Percentiles rank a stretch among this genome's conserved stretches.
Conservation (phyloP, 2,329 filamentous ascomycete species). For the Fusarium guadeloupense region DNA sequence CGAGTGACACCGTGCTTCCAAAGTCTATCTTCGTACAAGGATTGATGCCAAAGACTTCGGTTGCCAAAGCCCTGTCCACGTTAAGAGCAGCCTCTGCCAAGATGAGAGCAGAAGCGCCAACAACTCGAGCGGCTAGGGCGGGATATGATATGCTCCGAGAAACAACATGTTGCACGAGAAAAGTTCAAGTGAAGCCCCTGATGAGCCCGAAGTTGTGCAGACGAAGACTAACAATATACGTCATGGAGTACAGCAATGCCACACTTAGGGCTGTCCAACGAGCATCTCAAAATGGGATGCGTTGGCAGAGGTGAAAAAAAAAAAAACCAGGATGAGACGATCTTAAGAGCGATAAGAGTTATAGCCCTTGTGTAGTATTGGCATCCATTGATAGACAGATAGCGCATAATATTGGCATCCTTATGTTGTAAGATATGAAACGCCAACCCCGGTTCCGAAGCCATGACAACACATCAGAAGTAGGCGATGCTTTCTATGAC, state of each 20-base stretch:
- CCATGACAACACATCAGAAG: conserved; percentile 36
- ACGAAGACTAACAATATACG: conserved; percentile 1
- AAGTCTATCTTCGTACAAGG: conserved; percentile 23
- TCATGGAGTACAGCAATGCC: conserved; percentile 8
- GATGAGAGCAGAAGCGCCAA: not conserved
- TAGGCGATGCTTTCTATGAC: conserved; percentile 9
- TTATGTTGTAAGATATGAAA: conserved; percentile 21
- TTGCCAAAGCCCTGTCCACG: not conserved
- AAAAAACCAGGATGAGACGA: conserved; percentile 22
- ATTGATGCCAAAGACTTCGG: conserved; percentile 28
- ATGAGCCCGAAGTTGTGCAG: conserved; percentile 21
- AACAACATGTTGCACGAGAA: conserved; percentile 8
- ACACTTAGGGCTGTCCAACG: conserved; percentile 24
- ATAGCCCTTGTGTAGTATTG: conserved; percentile 8
- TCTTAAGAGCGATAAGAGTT: conserved; percentile 13
- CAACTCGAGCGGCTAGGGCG: conserved; percentile 6
- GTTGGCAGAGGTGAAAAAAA: conserved; percentile 20
- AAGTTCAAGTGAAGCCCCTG: not conserved
- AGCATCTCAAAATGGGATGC: conserved; percentile 4
- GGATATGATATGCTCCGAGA: conserved; percentile 4
- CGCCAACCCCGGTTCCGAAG: conserved; percentile 28
- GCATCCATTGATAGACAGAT: not conserved
- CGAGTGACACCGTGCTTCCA: conserved; percentile 31
- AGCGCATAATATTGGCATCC: conserved; percentile 29
- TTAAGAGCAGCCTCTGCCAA: not conserved